Percentiles rank a stretch among this genome's conserved stretches.
Conservation (phyloP, 768 basidiomycete genomes). For the Scleroderma citrinum region DNA sequence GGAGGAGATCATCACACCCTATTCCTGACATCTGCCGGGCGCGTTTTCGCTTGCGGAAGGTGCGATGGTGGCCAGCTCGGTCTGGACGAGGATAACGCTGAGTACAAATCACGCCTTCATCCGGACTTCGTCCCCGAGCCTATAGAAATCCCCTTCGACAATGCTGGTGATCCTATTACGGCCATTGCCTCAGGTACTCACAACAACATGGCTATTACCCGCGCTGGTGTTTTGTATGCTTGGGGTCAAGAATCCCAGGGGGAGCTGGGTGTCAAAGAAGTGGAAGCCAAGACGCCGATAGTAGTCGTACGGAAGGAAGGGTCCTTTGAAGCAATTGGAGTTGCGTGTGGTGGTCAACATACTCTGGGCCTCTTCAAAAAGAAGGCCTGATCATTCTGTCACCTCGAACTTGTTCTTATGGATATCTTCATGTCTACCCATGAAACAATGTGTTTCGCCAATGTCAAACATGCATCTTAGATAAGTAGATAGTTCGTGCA, state of each 20-base stretch:
- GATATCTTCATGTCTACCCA: not conserved
- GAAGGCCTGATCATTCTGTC: slow-evolving; percentile 31
- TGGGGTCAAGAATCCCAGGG: slow-evolving; percentile 81
- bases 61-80: slow-evolving; percentile 83
- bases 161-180: slow-evolving; percentile 56
- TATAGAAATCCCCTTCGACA: slow-evolving; percentile 58
- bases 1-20: slow-evolving; percentile 89
- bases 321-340: slow-evolving; percentile 43
- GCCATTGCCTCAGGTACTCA: slow-evolving; percentile 65
- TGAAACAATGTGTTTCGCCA: not conserved
- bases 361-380: slow-evolving; percentile 67
- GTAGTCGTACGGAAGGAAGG: slow-evolving; percentile 69
- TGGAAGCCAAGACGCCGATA: slow-evolving; percentile 57
- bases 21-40: slow-evolving; percentile 79
- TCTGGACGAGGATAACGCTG: slow-evolving; percentile 59
- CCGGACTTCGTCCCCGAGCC: slow-evolving; percentile 64
- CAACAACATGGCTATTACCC: slow-evolving; percentile 66
- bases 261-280: slow-evolving; percentile 62
- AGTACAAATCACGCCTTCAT: slow-evolving; percentile 47
- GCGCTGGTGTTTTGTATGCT: slow-evolving; percentile 60
- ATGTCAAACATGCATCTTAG: not conserved
- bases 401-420: not conserved
- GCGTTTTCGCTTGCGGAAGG: slow-evolving; percentile 83
- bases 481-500: not conserved
- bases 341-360: slow-evolving; percentile 77